Conservation (phyloP, 2,329 filamentous ascomycete species). For the Venturia carpophila region DNA sequence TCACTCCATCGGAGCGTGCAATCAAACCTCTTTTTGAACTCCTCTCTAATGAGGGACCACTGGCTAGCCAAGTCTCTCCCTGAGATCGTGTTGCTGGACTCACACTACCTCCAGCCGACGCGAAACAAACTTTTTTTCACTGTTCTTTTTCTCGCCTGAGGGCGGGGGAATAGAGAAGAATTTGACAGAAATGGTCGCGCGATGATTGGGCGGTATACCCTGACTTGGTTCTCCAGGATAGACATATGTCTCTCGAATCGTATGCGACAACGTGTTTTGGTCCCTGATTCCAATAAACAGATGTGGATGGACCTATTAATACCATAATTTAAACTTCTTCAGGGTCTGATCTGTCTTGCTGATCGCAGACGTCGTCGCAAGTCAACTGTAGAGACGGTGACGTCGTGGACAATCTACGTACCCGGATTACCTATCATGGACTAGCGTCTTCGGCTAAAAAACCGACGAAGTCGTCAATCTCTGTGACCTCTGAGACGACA, state of each 20-base stretch:
- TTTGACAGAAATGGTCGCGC: not conserved
- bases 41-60: not conserved
- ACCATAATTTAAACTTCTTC: not conserved
- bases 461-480: too few relatives aligned
- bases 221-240: too few relatives aligned
- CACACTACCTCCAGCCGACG: conserved; percentile 10
- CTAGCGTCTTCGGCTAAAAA: not conserved
- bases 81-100: conserved; percentile 7
- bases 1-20: not conserved
- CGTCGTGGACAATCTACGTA: not conserved
- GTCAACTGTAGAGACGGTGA: not conserved
- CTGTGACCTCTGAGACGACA: not conserved
- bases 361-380: not conserved
- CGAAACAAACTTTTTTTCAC: conserved; percentile 3
- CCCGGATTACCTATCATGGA: not conserved
- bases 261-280: not conserved
- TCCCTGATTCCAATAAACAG: not conserved
- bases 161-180: conserved; percentile 8
- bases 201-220: not conserved
- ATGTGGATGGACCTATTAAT: too few relatives aligned
- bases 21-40: not conserved
- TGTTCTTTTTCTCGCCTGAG: not conserved
- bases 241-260: not conserved
- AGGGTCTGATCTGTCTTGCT: not conserved
- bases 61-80: not conserved